Evolutionary conservation across 495 filamentous ascomycete species (phyloP).

Genomic region (Bryoglossum gracile): DNA sequence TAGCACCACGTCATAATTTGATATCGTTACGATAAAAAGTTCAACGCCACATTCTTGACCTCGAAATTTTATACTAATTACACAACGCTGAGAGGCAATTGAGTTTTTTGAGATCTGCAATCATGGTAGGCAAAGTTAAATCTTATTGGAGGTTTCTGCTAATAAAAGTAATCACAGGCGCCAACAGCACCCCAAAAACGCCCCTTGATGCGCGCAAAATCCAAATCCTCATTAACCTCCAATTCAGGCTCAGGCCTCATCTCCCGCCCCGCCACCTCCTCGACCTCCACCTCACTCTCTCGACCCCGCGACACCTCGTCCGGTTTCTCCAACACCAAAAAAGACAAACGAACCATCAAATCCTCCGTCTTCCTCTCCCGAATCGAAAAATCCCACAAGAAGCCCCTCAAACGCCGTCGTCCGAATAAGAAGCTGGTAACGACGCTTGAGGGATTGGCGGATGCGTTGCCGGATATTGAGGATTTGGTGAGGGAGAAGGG

Average conservation of each 20-base stretch:
- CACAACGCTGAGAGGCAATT: no score
- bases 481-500: constrained; percentile 27
- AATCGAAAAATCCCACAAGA: constrained; percentile 53
- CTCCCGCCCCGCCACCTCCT: constrained; percentile 5
- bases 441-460: constrained; percentile 68
- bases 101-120: not conserved
- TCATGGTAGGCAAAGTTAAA: constrained; percentile 5
- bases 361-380: constrained; percentile 66
- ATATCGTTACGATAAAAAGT: no score
- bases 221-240: constrained; percentile 18
- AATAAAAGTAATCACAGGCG: no score
- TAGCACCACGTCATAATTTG: no score
- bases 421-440: constrained; percentile 68
- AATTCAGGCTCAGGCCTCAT: constrained; percentile 18
- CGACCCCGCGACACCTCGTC: constrained; percentile 35
- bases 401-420: constrained; percentile 50
- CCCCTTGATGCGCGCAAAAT: constrained; percentile 37
- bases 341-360: constrained; percentile 70
- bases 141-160: no score
- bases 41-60: no score
- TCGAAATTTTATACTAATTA: no score
- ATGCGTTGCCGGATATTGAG: constrained; percentile 57
- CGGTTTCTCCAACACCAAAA: constrained; percentile 58
- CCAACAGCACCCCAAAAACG: constrained; percentile 38
- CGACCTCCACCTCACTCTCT: constrained; percentile 4